Evolutionary conservation across 257 asterid species (phyloP).

Genomic region (Phtheirospermum japonicum): DNA sequence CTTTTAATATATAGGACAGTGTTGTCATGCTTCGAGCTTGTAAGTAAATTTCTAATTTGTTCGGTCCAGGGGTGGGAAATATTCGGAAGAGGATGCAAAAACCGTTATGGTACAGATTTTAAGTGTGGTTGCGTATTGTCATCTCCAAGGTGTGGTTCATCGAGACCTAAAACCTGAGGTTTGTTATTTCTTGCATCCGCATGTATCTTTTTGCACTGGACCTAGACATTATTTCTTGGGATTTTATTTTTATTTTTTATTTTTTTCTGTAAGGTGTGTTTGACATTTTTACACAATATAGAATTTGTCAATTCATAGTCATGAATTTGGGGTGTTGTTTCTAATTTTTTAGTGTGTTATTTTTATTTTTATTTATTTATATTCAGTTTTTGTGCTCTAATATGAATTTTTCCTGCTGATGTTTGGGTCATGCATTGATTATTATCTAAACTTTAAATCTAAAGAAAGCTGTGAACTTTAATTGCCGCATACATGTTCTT

Average conservation of each 20-base stretch:
- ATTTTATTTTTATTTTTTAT: background rate
- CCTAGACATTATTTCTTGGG: background rate
- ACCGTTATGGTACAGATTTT: constrained; percentile 50
- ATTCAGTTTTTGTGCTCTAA: no score
- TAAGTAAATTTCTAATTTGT: constrained; percentile 6
- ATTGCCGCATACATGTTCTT: no score
- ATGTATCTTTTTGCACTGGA: constrained; percentile 12
- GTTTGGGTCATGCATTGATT: no score
- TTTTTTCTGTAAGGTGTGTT: no score
- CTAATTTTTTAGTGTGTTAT: no score
- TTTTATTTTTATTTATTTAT: no score
- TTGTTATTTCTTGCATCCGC: background rate
- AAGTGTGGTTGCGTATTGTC: constrained; percentile 67
- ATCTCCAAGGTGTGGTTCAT: constrained; percentile 85
- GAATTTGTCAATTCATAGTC: no score
- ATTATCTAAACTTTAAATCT: no score
- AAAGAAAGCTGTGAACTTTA: no score
- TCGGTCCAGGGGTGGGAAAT: constrained; percentile 59
- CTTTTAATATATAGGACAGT: background rate
- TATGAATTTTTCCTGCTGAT: no score
- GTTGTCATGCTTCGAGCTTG: constrained; percentile 1
- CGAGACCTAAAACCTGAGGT: constrained; percentile 77
- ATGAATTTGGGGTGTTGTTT: no score
- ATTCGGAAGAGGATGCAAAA: constrained; percentile 62
- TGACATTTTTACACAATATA: no score